These are phyloP conservation scores for Leishmania major DNA, from an alignment of 208 protist genomes.

Conservation along the genomic window DNA sequence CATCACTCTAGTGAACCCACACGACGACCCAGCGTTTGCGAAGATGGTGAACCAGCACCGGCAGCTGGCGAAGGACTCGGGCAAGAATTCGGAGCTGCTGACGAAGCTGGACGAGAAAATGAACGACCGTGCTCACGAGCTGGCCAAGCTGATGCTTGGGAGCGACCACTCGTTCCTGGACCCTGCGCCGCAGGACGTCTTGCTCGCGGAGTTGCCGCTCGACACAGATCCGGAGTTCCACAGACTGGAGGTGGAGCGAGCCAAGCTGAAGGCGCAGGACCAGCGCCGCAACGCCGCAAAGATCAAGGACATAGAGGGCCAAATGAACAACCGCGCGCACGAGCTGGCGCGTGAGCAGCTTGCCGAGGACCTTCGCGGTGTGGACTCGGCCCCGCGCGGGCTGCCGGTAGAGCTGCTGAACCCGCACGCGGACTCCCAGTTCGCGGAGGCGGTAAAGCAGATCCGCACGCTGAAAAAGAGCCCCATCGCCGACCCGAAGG, in stretches of 20 bases:
- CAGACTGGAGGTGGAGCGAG: slow-evolving; percentile 64
- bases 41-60: slow-evolving; percentile 61
- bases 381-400: slow-evolving; percentile 54
- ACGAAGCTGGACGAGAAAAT: slow-evolving; percentile 56
- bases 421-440: slow-evolving; percentile 62
- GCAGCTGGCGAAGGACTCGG: slow-evolving; percentile 44
- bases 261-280: slow-evolving; percentile 69
- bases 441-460: slow-evolving; percentile 49
- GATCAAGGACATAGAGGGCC: slow-evolving; percentile 68
- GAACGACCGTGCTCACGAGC: slow-evolving; percentile 65
- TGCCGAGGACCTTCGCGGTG: slow-evolving; percentile 54
- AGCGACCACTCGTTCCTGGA: slow-evolving; percentile 67
- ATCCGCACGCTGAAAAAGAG: slow-evolving; percentile 43
- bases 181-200: slow-evolving; percentile 59
- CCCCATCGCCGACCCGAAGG: slow-evolving; percentile 42
- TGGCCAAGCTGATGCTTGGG: slow-evolving; percentile 53
- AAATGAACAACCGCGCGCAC: slow-evolving; percentile 67
- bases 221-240: slow-evolving; percentile 70
- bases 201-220: slow-evolving; percentile 57
- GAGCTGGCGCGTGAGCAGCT: slow-evolving; percentile 68
- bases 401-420: slow-evolving; percentile 61
- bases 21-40: slow-evolving; percentile 61
- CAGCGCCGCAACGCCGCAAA: slow-evolving; percentile 44
- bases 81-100: slow-evolving; percentile 44
- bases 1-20: slow-evolving; percentile 48